Evolutionary conservation across 1,139 yeast genomes (phyloP).

Genomic region (Saccharomyces hybrid): DNA sequence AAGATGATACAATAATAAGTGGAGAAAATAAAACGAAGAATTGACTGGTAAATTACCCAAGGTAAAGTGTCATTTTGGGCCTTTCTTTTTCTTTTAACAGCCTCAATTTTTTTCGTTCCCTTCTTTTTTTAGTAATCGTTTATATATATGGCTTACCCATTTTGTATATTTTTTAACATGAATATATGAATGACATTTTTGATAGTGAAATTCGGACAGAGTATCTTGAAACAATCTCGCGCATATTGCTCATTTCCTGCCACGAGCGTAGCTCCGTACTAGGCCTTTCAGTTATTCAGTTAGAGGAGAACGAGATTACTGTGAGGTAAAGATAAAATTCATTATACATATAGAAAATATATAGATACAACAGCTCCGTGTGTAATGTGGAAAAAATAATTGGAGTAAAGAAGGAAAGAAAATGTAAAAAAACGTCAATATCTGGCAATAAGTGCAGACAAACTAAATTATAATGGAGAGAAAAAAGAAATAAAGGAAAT

Average conservation of each 20-base stretch:
- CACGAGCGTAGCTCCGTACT: not conserved
- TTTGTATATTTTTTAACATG: not conserved
- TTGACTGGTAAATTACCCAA: not conserved
- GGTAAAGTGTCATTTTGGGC: not conserved
- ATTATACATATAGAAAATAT: not conserved
- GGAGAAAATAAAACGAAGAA: not conserved
- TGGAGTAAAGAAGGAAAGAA: not conserved
- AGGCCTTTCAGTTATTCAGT: not conserved
- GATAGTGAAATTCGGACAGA: not conserved
- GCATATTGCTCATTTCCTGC: not conserved
- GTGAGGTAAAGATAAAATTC: not conserved
- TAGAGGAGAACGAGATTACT: not conserved
- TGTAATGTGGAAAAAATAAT: not conserved
- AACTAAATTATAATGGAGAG: not conserved
- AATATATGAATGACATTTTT: not conserved
- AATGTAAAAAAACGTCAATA: not conserved
- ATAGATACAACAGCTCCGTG: not conserved
- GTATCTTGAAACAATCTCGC: no score
- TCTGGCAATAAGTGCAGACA: not conserved
- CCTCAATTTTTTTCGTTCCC: not conserved
- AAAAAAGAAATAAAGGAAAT: not conserved
- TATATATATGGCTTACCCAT: not conserved
- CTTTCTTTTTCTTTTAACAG: not conserved
- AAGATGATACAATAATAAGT: not conserved
- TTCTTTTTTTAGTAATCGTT: not conserved